Percentiles rank a stretch among this genome's conserved stretches.
These are phyloP conservation scores for Pseudisothecium myosuroides DNA, from an alignment of 225 moss, liverwort and hornwort species.

Conservation along the genomic window DNA sequence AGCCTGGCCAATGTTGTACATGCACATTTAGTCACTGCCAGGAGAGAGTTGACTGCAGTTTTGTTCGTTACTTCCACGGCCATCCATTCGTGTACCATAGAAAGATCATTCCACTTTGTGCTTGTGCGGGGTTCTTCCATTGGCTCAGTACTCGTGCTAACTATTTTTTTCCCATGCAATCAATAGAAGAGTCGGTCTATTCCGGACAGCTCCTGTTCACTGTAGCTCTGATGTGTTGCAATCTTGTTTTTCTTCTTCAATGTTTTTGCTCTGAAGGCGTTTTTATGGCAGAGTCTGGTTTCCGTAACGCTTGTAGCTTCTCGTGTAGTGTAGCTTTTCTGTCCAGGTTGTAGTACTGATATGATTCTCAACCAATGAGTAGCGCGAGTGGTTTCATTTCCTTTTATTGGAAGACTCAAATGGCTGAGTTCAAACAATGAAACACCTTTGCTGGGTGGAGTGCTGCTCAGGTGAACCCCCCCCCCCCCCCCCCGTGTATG, in stretches of 20 bases:
- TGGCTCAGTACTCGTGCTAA: not conserved
- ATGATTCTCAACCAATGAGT: not conserved
- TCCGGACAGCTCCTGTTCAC: not conserved
- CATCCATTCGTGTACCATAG: conserved; percentile 13
- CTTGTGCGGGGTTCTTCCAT: not conserved
- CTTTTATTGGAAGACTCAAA: not conserved
- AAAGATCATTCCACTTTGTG: not conserved
- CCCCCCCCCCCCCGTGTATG: not conserved
- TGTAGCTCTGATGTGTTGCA: not conserved
- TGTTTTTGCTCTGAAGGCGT: not conserved
- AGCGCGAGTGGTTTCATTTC: not conserved
- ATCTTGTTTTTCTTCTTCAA: not conserved
- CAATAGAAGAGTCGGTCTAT: not conserved
- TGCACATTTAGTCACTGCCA: conserved; percentile 1
- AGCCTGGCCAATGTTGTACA: conserved; percentile 3
- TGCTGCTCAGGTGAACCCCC: not conserved
- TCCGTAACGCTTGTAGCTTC: not conserved
- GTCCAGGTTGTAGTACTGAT: not conserved
- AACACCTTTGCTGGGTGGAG: not conserved
- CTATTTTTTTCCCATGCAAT: not conserved
- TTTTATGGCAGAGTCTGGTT: not conserved
- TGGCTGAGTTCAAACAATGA: not conserved
- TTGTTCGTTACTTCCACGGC: not conserved
- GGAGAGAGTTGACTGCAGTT: conserved; percentile 1
- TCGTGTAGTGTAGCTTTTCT: not conserved